phyloP scores from a whole-genome alignment of 495 filamentous ascomycete species.

The Xylaria sp. region DNA sequence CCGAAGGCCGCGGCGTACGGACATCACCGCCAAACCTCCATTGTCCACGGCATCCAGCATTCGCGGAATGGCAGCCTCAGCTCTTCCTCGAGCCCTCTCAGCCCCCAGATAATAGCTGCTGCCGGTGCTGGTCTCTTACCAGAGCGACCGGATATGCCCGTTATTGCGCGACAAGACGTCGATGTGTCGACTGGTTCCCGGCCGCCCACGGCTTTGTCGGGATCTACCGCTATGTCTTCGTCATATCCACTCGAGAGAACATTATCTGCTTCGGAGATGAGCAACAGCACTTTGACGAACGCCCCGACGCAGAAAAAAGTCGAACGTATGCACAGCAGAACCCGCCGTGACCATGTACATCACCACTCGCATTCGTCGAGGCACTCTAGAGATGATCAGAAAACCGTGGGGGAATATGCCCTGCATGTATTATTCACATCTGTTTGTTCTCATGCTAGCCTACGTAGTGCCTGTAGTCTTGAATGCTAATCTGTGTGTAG shows the following conservation, averaged over 20 bases:
- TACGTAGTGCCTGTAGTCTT: slow-evolving; percentile 1
- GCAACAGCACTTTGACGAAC: slow-evolving; percentile 26
- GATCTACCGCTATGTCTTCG: slow-evolving; percentile 46
- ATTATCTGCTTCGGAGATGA: slow-evolving; percentile 41
- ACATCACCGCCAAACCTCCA: slow-evolving; percentile 92
- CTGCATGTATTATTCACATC: slow-evolving; percentile 95
- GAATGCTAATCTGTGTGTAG: slow-evolving; percentile 43
- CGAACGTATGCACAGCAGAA: slow-evolving; percentile 70
- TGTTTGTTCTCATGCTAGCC: slow-evolving; percentile 52
- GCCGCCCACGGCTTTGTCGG: slow-evolving; percentile 51
- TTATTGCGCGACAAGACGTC: slow-evolving; percentile 50
- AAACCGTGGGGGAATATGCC: slow-evolving; percentile 95
- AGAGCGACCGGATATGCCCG: slow-evolving; percentile 52
- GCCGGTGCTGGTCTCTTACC: slow-evolving; percentile 56
- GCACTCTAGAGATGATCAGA: slow-evolving; percentile 74
- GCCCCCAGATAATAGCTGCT: slow-evolving; percentile 82
- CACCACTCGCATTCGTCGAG: slow-evolving; percentile 84
- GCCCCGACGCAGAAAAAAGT: slow-evolving; percentile 53
- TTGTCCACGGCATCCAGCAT: slow-evolving; percentile 92
- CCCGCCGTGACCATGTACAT: slow-evolving; percentile 74
- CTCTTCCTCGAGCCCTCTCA: slow-evolving; percentile 75
- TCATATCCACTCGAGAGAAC: slow-evolving; percentile 45
- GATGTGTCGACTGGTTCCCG: slow-evolving; percentile 47
- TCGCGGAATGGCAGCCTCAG: slow-evolving; percentile 80
- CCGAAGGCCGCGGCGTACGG: slow-evolving; percentile 68